phyloP scores from a whole-genome alignment of 164 flowering plant species.

The Sedum album region DNA sequence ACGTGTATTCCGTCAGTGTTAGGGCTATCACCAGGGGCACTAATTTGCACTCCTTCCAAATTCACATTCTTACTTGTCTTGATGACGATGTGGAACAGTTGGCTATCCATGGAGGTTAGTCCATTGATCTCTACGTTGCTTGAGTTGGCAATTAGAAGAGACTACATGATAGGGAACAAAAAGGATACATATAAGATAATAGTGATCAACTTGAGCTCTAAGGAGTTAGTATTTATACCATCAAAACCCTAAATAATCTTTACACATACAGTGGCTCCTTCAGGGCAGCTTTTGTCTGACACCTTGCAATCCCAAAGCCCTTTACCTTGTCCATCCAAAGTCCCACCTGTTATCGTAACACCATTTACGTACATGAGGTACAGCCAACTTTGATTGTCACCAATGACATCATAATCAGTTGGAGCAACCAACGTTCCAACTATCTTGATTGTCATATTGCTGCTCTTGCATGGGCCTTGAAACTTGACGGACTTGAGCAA shows the following conservation, averaged over 20 bases:
- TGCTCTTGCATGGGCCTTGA: conserved; percentile 2
- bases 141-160: conserved; percentile 19
- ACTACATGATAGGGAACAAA: not conserved
- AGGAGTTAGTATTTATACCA: no score
- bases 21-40: conserved; percentile 53
- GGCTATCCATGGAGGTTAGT: conserved; percentile 48
- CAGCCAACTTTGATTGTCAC: not conserved
- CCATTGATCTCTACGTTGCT: conserved; percentile 33
- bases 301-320: conserved; percentile 4
- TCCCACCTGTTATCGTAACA: conserved; percentile 4
- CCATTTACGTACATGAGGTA: not conserved
- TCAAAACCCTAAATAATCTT: not conserved
- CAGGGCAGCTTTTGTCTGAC: not conserved
- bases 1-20: conserved; percentile 76
- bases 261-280: not conserved
- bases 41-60: conserved; percentile 29
- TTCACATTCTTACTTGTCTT: conserved; percentile 33
- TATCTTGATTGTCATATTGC: not conserved
- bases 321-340: conserved; percentile 6
- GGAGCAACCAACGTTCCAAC: conserved; percentile 5
- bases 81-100: conserved; percentile 43
- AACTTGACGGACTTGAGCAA: not conserved
- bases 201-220: not conserved
- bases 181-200: not conserved
- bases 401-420: not conserved